phyloP scores from a whole-genome alignment of 179 eudicot genomes.

The Drosera spatulata region DNA sequence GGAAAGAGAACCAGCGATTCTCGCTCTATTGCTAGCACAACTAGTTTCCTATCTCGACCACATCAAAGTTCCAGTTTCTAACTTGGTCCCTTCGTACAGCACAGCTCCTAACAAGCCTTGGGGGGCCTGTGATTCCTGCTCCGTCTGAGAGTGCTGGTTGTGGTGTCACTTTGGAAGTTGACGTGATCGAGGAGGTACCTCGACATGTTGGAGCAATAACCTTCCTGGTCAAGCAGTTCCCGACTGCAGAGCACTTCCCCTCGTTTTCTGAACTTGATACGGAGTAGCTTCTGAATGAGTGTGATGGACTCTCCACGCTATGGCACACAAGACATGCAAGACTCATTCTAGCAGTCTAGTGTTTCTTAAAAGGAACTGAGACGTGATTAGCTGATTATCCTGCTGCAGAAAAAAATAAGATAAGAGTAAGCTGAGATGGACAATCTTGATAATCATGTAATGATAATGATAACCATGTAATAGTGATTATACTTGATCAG shows the following conservation, averaged over 20 bases:
- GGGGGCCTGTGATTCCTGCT: constrained; percentile 35
- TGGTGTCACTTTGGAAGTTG: constrained; percentile 62
- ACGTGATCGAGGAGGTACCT: constrained; percentile 17
- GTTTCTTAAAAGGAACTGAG: no score
- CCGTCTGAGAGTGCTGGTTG: constrained; percentile 39
- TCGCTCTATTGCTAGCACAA: constrained; percentile 9
- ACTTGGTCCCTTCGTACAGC: constrained; percentile 80
- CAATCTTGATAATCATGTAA: no score
- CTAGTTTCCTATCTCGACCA: constrained; percentile 40
- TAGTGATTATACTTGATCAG: no score
- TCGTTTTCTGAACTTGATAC: constrained; percentile 82
- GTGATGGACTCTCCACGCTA: constrained; percentile 80
- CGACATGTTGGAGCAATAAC: constrained; percentile 30
- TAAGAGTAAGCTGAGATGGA: no score
- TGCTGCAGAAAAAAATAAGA: no score
- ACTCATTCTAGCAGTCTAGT: constrained; percentile 45
- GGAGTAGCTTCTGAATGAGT: constrained; percentile 86
- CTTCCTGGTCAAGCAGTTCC: constrained; percentile 52
- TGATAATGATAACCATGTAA: no score
- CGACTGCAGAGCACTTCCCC: constrained; percentile 66
- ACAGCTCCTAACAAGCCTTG: constrained; percentile 65
- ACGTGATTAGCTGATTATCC: no score
- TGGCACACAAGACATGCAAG: constrained; percentile 94
- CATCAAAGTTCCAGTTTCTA: constrained; percentile 75
- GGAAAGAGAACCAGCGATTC: constrained; percentile 11